A percentile compares a stretch with the other conserved stretches of the same genome.
phyloP scores from a whole-genome alignment of 2,329 filamentous ascomycete species.

The Cordyceps farinosa region DNA sequence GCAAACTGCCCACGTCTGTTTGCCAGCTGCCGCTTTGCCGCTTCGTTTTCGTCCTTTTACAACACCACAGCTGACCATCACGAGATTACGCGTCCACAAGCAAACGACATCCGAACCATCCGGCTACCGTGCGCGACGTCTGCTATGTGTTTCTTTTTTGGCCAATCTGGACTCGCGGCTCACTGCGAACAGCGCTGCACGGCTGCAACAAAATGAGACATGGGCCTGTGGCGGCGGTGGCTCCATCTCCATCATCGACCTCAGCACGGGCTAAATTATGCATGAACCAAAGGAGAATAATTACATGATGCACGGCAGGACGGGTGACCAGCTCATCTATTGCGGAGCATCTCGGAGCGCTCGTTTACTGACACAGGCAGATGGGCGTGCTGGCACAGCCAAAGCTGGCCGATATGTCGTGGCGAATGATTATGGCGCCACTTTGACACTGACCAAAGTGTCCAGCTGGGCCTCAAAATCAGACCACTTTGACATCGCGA shows the following conservation, averaged over 20 bases:
- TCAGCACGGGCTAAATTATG: neutral
- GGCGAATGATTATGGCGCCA: conserved; percentile 14
- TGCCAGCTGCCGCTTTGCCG: neutral
- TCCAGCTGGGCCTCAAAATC: conserved; percentile 17
- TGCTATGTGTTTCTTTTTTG: neutral
- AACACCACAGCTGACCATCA: neutral
- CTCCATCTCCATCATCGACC: neutral
- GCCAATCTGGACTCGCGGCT: neutral
- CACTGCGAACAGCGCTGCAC: neutral
- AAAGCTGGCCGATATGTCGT: neutral
- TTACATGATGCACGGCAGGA: neutral
- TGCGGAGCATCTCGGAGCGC: conserved; percentile 7
- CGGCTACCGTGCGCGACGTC: neutral
- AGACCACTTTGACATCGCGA: conserved; percentile 18
- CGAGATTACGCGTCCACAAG: neutral
- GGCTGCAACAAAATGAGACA: neutral
- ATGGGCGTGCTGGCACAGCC: neutral
- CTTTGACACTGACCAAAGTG: conserved; percentile 12
- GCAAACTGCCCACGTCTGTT: neutral
- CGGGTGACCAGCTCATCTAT: neutral
- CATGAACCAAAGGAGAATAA: conserved; percentile 3
- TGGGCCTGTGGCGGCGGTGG: no score
- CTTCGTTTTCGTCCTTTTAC: neutral
- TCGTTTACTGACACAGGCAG: neutral
- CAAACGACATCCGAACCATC: neutral